A percentile compares a stretch with the other conserved stretches of the same genome.
Evolutionary conservation across 345 rosid species (phyloP).

Genomic region (Garcia nutans): DNA sequence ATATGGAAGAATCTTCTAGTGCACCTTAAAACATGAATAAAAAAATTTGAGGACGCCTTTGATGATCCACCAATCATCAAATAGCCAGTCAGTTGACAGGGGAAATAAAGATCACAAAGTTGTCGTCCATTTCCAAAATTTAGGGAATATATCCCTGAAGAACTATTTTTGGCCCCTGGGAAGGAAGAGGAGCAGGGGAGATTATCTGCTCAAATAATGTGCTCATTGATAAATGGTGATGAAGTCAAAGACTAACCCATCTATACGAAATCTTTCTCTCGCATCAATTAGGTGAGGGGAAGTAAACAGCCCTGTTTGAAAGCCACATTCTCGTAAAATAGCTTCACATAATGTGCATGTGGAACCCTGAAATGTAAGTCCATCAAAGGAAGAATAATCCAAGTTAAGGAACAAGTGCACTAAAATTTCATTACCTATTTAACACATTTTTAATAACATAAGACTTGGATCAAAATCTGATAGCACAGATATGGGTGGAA

Average conservation of each 20-base stretch:
- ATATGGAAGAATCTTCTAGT: background rate
- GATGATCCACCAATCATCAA: background rate
- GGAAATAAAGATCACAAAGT: background rate
- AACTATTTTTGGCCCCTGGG: background rate
- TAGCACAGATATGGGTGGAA: background rate
- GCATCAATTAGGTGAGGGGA: constrained; percentile 95
- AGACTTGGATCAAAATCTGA: background rate
- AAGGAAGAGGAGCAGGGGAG: background rate
- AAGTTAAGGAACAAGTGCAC: background rate
- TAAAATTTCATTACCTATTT: background rate
- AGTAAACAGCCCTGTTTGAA: constrained; percentile 78
- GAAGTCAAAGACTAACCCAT: constrained; percentile 61
- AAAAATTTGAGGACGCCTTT: background rate
- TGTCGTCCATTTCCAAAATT: background rate
- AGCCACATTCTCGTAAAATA: constrained; percentile 77
- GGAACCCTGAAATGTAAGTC: constrained; percentile 62
- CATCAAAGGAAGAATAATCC: constrained; percentile 4
- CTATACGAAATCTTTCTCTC: constrained; percentile 76
- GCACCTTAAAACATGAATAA: background rate
- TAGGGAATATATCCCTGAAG: background rate
- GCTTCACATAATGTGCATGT: constrained; percentile 89
- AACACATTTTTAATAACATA: background rate
- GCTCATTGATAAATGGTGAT: background rate
- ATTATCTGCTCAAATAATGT: background rate
- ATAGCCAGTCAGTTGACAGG: background rate